phyloP scores from a whole-genome alignment of 2,329 filamentous ascomycete species.

The Diaporthe sp. region DNA sequence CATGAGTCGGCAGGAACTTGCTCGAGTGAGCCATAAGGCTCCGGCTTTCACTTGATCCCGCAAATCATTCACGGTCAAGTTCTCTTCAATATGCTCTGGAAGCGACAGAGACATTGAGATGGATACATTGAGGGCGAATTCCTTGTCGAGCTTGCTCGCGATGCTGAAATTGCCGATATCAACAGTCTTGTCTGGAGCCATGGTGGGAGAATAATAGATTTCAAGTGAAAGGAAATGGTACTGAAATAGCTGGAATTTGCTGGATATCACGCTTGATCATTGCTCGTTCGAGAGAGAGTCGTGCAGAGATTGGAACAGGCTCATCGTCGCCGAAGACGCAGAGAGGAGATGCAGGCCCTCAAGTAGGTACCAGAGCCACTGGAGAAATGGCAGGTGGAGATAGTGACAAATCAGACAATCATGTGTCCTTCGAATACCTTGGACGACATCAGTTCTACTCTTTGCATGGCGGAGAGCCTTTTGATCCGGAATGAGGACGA shows the following conservation, averaged over 20 bases:
- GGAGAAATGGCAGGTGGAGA: neutral
- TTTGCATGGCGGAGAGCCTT: neutral
- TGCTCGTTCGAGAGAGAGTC: neutral
- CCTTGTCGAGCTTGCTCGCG: slow-evolving; percentile 28
- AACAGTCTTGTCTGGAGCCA: slow-evolving; percentile 31
- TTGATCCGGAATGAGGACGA: neutral
- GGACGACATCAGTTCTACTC: neutral
- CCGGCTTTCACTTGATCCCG: slow-evolving; percentile 34
- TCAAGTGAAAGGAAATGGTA: neutral
- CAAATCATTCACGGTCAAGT: slow-evolving; percentile 22
- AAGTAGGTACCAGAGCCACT: neutral
- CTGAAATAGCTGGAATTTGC: neutral
- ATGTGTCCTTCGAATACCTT: neutral
- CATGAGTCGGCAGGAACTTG: slow-evolving; percentile 31
- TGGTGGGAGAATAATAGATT: neutral
- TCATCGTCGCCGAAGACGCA: neutral
- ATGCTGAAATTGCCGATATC: slow-evolving; percentile 34
- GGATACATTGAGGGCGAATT: slow-evolving; percentile 25
- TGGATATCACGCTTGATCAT: neutral
- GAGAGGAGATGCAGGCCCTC: neutral
- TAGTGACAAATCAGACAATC: neutral
- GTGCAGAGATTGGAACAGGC: neutral
- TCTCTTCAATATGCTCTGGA: neutral
- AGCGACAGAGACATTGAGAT: slow-evolving; percentile 23
- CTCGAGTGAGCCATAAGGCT: slow-evolving; percentile 34